phyloP scores from a whole-genome alignment of 2,329 filamentous ascomycete genomes.

The Blastomyces emzantsi region DNA sequence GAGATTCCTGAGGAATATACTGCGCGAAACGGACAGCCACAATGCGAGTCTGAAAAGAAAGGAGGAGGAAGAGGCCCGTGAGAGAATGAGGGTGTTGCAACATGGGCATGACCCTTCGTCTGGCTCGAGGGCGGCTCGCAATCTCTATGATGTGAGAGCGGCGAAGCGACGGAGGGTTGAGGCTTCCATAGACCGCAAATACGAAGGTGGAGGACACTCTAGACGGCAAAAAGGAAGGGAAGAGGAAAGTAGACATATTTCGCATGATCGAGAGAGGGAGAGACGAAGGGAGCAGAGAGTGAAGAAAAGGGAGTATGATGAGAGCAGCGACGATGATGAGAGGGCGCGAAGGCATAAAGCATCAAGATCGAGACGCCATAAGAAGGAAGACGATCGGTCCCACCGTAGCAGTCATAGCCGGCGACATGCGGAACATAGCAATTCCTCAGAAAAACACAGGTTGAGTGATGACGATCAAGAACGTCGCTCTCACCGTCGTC shows the following conservation, averaged over 20 bases:
- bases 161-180: constrained; percentile 20
- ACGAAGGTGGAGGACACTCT: constrained; percentile 8
- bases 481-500: constrained; percentile 8
- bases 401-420: constrained; percentile 9
- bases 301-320: constrained; percentile 20
- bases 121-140: constrained; percentile 21
- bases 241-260: constrained; percentile 20
- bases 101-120: constrained; percentile 35
- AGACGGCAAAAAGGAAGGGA: constrained; percentile 20
- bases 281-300: constrained; percentile 13
- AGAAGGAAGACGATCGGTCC: constrained; percentile 13
- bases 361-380: constrained; percentile 8
- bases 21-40: constrained; percentile 78
- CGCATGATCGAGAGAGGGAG: constrained; percentile 10
- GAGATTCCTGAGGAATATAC: constrained; percentile 76
- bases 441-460: constrained; percentile 20
- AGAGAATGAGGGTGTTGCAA: constrained; percentile 55
- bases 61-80: constrained; percentile 69
- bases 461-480: constrained; percentile 13
- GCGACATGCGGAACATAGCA: constrained; percentile 18
- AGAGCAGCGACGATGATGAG: constrained; percentile 10
- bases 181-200: constrained; percentile 18
- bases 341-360: constrained; percentile 12
- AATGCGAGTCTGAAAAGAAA: constrained; percentile 79
- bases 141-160: constrained; percentile 18